Percentiles rank a stretch among this genome's conserved stretches.
phyloP scores from a whole-genome alignment of 2,329 filamentous ascomycete genomes.

The Arachnomyces sp. region DNA sequence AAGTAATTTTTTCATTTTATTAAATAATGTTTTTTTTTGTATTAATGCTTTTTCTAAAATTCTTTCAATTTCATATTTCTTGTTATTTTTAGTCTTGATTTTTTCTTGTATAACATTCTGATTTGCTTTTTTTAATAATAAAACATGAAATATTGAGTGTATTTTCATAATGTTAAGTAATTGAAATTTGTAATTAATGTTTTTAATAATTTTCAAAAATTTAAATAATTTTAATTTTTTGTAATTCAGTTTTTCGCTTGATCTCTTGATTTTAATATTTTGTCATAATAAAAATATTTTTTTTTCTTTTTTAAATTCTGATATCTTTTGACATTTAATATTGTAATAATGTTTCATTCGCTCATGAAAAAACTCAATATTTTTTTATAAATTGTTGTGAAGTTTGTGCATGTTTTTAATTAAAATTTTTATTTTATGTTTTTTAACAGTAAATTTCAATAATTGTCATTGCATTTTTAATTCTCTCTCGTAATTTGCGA shows the following conservation, averaged over 20 bases:
- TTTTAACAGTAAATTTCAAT: conserved; percentile 1
- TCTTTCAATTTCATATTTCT: conserved; percentile 1
- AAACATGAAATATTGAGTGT: conserved; percentile 6
- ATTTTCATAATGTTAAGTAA: conserved; percentile 5
- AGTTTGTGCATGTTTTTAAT: too few species aligned
- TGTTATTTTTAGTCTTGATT: conserved; percentile 1
- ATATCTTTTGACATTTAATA: not conserved
- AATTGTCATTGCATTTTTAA: not conserved
- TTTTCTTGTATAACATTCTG: not conserved
- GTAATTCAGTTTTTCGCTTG: conserved; percentile 1
- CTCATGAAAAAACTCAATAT: too few species aligned
- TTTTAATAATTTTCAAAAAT: conserved; percentile 1
- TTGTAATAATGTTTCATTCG: too few species aligned
- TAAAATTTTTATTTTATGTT: not conserved
- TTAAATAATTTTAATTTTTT: conserved; percentile 5
- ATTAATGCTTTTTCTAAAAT: not conserved
- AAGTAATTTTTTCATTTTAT: conserved; percentile 2
- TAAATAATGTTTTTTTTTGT: conserved; percentile 1
- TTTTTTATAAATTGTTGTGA: too few species aligned
- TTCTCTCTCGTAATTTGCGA: conserved; percentile 2
- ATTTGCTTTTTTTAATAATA: conserved; percentile 5
- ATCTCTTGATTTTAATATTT: conserved; percentile 2
- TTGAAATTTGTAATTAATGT: conserved; percentile 4
- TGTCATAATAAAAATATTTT: conserved; percentile 3
- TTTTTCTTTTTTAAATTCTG: not conserved